Percentiles rank a stretch among this genome's conserved stretches.
phyloP scores from a whole-genome alignment of 2,329 filamentous ascomycete species.

The Claviceps arundinis region DNA sequence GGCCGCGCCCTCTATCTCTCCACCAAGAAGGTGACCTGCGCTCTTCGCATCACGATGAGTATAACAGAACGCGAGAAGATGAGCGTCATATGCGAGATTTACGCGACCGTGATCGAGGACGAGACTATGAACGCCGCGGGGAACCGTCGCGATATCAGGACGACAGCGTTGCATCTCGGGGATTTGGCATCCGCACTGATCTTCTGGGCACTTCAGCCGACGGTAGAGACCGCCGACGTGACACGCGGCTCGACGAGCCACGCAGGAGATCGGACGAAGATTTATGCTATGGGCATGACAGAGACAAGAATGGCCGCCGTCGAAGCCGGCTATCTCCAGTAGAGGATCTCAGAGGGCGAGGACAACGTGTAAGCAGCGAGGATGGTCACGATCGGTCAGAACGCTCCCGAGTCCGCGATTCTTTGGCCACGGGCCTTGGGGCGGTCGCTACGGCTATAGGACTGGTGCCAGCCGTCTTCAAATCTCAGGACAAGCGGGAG shows the following conservation, averaged over 20 bases:
- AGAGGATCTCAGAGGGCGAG: conserved; percentile 17
- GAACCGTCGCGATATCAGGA: conserved; percentile 28
- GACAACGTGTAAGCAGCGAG: conserved; percentile 18
- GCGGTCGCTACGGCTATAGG: conserved; percentile 36
- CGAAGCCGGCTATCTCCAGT: conserved; percentile 12
- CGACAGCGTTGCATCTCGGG: conserved; percentile 31
- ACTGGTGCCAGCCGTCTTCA: conserved; percentile 23
- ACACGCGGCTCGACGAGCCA: conserved; percentile 17
- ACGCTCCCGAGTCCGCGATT: conserved; percentile 32
- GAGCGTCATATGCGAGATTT: conserved; percentile 28
- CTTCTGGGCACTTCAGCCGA: conserved; percentile 26
- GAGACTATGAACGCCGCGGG: conserved; percentile 19
- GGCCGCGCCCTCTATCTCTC: conserved; percentile 35
- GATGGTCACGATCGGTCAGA: conserved; percentile 22
- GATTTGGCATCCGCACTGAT: conserved; percentile 38
- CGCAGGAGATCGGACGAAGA: conserved; percentile 20
- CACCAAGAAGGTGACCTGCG: conserved; percentile 36
- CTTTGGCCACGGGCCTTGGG: conserved; percentile 32
- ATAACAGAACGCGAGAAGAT: conserved; percentile 35
- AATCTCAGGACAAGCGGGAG: conserved; percentile 24
- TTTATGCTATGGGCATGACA: conserved; percentile 14
- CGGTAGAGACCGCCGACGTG: conserved; percentile 23
- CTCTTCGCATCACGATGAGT: conserved; percentile 32
- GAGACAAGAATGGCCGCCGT: conserved; percentile 17
- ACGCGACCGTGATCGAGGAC: conserved; percentile 16